Evolutionary conservation across 129 eudicot genomes (phyloP), one percentile per base, ranked within the genome.

Genomic region (Lactuca sativa): DNA sequence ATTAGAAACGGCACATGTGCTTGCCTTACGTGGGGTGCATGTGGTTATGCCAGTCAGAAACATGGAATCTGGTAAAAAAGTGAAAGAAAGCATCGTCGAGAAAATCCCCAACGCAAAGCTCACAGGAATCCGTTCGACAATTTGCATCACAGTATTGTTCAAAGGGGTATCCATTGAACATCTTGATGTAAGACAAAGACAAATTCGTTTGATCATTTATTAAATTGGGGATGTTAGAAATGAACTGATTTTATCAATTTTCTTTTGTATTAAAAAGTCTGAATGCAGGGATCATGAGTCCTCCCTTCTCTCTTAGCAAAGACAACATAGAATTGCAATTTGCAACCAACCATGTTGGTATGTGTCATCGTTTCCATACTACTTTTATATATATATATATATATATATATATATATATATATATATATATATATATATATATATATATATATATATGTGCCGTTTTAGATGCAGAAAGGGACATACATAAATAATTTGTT

Each of bases 211-310:
- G 13, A 47, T 47, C 15, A 12, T 47, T 11, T 47, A 12, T 43
- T 2, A 8, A 4, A 9, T 4, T 47, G 12, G 52, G 52, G n/a
- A 47, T 47, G 52, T 47, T 12, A 15, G 52, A 47, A 47, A 47
- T 12, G 52, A 47, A 47, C 52, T 47, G 12, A 47, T 47, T 47
- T 47, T 47, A 47, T 11, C 1, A 47, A 1, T 25, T 25, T 25
- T 10, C 0, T 47, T 47, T 47, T 12, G 9, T 40, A 55, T 70
- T 66, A 71, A 64, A 44, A 66, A 92, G 97, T 66, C 82, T 82
- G 68, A 92, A 92, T 74, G 97, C 97, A 76, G 97, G 97, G 63
- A 77, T 92, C 38, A 88, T 92, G 97, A 86, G 86, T 15, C 81
- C 88, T 9, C 97, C 97, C 1, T 92, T 82, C 73, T 58, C 62